Percentiles rank a stretch among this genome's conserved stretches.
These are phyloP conservation scores for Heliamphora pulchella DNA, from an alignment of 179 eudicot genomes.

Conservation along the genomic window DNA sequence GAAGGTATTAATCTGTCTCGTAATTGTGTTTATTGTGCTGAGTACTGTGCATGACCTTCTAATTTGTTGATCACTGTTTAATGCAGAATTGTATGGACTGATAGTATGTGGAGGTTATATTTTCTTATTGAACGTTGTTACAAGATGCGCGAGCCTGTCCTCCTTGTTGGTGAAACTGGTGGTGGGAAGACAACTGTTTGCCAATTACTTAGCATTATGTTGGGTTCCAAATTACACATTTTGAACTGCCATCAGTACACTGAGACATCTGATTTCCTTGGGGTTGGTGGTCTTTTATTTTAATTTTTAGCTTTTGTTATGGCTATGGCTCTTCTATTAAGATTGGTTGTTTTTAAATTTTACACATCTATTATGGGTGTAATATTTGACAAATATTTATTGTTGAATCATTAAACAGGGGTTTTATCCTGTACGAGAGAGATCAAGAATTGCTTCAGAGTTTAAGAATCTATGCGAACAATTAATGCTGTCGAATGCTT, in stretches of 20 bases:
- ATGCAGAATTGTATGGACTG: constrained; percentile 76
- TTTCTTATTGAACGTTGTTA: constrained; percentile 81
- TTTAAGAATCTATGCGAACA: constrained; percentile 51
- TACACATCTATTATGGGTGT: neutral
- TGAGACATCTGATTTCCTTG: constrained; percentile 96
- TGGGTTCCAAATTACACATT: constrained; percentile 58
- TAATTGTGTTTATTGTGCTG: neutral
- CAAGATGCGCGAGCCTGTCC: constrained; percentile 87
- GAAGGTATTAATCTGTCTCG: constrained; percentile 26
- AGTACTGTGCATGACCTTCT: constrained; percentile 7
- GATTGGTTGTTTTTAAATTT: neutral
- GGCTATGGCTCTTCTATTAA: neutral
- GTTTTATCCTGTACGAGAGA: constrained; percentile 82
- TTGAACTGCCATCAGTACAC: constrained; percentile 94
- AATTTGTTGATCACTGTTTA: constrained; percentile 11
- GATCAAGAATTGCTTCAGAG: constrained; percentile 56
- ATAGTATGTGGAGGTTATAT: constrained; percentile 79
- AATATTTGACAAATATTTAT: neutral
- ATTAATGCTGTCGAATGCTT: constrained; percentile 43
- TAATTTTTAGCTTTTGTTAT: constrained; percentile 1
- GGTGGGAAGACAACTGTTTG: constrained; percentile 98
- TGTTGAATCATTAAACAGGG: constrained; percentile 47
- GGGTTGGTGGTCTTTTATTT: constrained; percentile 45
- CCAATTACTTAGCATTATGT: constrained; percentile 66
- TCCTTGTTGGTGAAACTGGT: constrained; percentile 98